Conservation (phyloP, 2,329 filamentous ascomycete genomes). For the Colletotrichum ledebouriae region DNA sequence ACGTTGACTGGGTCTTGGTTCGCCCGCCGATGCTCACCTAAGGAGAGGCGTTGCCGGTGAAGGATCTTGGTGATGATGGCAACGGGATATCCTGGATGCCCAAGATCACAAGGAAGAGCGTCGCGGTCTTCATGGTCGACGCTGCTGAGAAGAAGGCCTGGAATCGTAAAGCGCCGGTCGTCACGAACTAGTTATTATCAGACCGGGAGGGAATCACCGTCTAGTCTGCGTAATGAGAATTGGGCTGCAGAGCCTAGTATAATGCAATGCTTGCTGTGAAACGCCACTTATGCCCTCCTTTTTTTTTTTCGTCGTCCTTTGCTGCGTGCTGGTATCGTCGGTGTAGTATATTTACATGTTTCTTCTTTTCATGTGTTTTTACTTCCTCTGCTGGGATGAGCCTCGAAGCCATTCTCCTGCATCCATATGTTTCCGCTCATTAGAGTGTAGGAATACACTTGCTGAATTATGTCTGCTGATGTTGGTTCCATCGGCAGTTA, state of each 20-base stretch:
- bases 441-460: neutral
- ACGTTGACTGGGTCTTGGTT: constrained; percentile 58
- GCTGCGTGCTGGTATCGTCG: constrained; percentile 39
- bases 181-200: constrained; percentile 57
- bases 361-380: constrained; percentile 2
- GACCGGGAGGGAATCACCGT: neutral
- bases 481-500: constrained; percentile 5
- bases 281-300: constrained; percentile 30
- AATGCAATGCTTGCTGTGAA: constrained; percentile 35
- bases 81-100: constrained; percentile 57
- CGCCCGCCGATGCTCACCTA: constrained; percentile 59
- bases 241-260: constrained; percentile 9
- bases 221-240: constrained; percentile 5
- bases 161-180: constrained; percentile 60
- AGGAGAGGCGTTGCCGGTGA: constrained; percentile 52
- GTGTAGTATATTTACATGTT: constrained; percentile 36
- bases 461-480: constrained; percentile 14
- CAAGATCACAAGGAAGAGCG: constrained; percentile 53
- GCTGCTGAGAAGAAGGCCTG: constrained; percentile 57
- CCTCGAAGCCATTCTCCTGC: constrained; percentile 17
- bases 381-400: constrained; percentile 9
- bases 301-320: constrained; percentile 29
- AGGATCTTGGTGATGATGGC: constrained; percentile 58
- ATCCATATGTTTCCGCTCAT: constrained; percentile 1
- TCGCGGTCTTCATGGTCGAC: constrained; percentile 61